A percentile compares a stretch with the other conserved stretches of the same genome.
Evolutionary conservation across 2,329 filamentous ascomycete genomes (phyloP).

Genomic region (Kalaharituber pfeilii): DNA sequence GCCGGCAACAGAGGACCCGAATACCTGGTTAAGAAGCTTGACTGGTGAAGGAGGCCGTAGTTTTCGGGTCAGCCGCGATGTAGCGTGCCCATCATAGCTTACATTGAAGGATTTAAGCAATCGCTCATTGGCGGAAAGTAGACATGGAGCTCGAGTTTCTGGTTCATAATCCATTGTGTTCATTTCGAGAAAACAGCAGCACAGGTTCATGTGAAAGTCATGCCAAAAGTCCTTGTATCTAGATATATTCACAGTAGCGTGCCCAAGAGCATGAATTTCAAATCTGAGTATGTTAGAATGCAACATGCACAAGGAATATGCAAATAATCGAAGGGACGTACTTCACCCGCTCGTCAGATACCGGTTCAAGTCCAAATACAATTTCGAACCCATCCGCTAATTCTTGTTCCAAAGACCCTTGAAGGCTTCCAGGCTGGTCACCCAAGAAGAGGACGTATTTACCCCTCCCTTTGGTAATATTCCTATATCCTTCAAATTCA

Average conservation of each 20-base stretch:
- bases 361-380: conserved; percentile 17
- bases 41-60: conserved; percentile 72
- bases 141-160: conserved; percentile 39
- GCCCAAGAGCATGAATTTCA: neutral
- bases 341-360: conserved; percentile 11
- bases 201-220: conserved; percentile 54
- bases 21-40: conserved; percentile 44
- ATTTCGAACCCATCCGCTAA: conserved; percentile 8
- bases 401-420: neutral
- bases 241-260: neutral
- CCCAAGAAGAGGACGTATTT: conserved; percentile 6
- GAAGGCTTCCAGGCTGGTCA: neutral
- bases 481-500: conserved; percentile 22
- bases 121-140: conserved; percentile 64
- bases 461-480: conserved; percentile 25
- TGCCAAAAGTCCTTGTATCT: neutral
- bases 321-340: conserved; percentile 7
- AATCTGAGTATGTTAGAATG: conserved; percentile 20
- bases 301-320: neutral
- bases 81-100: conserved; percentile 36
- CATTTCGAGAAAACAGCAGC: conserved; percentile 48
- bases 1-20: neutral
- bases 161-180: conserved; percentile 33
- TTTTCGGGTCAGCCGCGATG: conserved; percentile 41
- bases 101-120: conserved; percentile 53